Percentiles rank a stretch among this genome's conserved stretches.
These are phyloP conservation scores for Termitomyces titanicus DNA, from an alignment of 768 basidiomycete genomes.

Conservation along the genomic window DNA sequence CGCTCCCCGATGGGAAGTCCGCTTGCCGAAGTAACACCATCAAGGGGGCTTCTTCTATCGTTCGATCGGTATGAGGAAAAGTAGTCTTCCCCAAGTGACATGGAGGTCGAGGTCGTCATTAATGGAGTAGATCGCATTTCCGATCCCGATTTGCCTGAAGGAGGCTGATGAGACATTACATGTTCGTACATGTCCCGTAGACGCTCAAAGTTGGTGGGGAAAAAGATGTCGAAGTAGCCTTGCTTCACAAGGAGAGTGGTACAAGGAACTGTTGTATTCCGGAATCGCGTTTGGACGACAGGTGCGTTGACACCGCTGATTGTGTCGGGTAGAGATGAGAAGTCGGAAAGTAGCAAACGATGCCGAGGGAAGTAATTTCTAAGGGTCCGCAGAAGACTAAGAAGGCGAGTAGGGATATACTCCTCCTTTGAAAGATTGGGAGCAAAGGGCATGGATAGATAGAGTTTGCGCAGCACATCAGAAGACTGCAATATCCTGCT, in stretches of 20 bases:
- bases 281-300: slow-evolving; percentile 92
- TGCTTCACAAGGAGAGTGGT: slow-evolving; percentile 88
- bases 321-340: slow-evolving; percentile 81
- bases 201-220: slow-evolving; percentile 86
- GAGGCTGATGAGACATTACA: slow-evolving; percentile 59
- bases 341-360: slow-evolving; percentile 92
- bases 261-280: slow-evolving; percentile 83
- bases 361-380: slow-evolving; percentile 86
- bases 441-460: slow-evolving; percentile 76
- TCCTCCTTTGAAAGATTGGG: slow-evolving; percentile 87
- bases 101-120: slow-evolving; percentile 41
- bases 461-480: slow-evolving; percentile 57
- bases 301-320: slow-evolving; percentile 78
- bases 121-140: slow-evolving; percentile 52
- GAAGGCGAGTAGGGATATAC: slow-evolving; percentile 88
- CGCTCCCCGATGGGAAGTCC: slow-evolving; percentile 78
- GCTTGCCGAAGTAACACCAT: slow-evolving; percentile 72
- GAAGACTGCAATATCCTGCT: slow-evolving; percentile 52
- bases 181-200: slow-evolving; percentile 90
- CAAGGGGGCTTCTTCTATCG: slow-evolving; percentile 58
- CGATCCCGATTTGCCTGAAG: slow-evolving; percentile 12
- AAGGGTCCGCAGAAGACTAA: slow-evolving; percentile 80
- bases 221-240: slow-evolving; percentile 98
- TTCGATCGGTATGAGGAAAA: slow-evolving; percentile 64
- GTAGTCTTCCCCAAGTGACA: slow-evolving; percentile 57